Percentiles rank a stretch among this genome's conserved stretches.
Evolutionary conservation across 306 rosid genomes (phyloP).

Genomic region (Bauhinia variegata): DNA sequence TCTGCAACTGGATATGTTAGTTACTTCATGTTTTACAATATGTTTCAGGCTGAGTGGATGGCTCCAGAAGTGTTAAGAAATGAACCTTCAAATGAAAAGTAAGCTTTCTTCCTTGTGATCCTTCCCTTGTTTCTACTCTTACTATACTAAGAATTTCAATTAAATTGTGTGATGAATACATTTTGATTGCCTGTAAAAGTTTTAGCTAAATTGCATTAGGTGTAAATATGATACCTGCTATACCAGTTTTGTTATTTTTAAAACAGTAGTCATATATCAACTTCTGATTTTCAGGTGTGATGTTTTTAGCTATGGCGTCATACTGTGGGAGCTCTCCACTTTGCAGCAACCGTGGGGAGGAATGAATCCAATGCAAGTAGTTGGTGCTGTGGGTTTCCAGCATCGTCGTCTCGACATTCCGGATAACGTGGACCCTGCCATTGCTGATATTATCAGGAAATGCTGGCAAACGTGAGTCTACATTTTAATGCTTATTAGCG

Average conservation of each 20-base stretch:
- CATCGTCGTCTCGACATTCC: conserved; percentile 99
- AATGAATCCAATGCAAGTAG: conserved; percentile 99
- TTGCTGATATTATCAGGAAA: conserved; percentile 75
- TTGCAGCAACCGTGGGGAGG: conserved; percentile 99
- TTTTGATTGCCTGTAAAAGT: conserved; percentile 3
- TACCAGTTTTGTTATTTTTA: no score
- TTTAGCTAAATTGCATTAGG: no score
- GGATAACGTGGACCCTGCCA: conserved; percentile 66
- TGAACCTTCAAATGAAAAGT: conserved; percentile 98
- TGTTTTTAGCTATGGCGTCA: conserved; percentile 93
- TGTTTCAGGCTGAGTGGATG: conserved; percentile 99
- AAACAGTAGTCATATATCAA: no score
- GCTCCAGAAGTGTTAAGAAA: conserved; percentile 99
- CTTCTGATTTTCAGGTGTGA: conserved; percentile 65
- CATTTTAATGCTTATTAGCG: conserved; percentile 9
- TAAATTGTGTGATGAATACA: conserved; percentile 1
- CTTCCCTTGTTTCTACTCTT: conserved; percentile 8
- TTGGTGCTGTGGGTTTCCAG: conserved; percentile 99
- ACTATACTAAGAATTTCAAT: conserved; percentile 5
- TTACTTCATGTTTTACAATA: conserved; percentile 34
- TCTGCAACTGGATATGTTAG: conserved; percentile 27
- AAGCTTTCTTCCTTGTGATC: conserved; percentile 34
- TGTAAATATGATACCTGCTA: no score
- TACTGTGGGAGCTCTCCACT: conserved; percentile 93
- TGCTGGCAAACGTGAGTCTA: conserved; percentile 98